phyloP scores from a whole-genome alignment of 306 rosid species.

The Dryas alaskensis region DNA sequence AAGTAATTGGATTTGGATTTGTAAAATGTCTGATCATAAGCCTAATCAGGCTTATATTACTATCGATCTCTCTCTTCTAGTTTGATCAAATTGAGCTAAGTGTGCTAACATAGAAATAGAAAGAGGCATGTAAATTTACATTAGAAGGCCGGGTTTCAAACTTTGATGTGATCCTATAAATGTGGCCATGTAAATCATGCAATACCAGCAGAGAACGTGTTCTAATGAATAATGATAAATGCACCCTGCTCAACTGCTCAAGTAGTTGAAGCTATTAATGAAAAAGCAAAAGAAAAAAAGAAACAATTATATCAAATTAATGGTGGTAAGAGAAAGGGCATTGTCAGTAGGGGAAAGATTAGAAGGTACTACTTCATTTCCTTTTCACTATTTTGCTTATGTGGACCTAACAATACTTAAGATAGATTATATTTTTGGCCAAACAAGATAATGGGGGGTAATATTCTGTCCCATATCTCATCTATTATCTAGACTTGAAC shows the following conservation, averaged over 20 bases:
- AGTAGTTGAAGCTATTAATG: slow-evolving; percentile 1
- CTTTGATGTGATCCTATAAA: background rate
- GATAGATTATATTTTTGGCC: background rate
- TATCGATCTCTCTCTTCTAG: too few relatives aligned
- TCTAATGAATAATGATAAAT: background rate
- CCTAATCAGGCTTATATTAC: too few relatives aligned
- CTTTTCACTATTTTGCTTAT: background rate
- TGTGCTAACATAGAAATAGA: too few relatives aligned
- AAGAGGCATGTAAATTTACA: too few relatives aligned
- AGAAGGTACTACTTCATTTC: background rate
- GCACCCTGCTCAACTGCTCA: background rate
- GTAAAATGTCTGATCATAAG: too few relatives aligned
- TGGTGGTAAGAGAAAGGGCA: background rate
- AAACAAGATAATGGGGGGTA: background rate
- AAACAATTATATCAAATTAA: background rate
- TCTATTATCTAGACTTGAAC: background rate
- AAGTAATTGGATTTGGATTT: too few relatives aligned
- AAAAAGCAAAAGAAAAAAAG: background rate
- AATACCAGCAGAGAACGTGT: background rate
- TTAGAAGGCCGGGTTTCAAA: background rate
- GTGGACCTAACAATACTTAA: background rate
- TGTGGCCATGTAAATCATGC: background rate
- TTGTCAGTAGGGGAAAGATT: background rate
- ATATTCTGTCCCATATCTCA: background rate
- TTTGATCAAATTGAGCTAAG: too few relatives aligned